Percentiles rank a stretch among this genome's conserved stretches.
Conservation (phyloP, 116 monocot genomes). For the Posidonia oceanica region DNA sequence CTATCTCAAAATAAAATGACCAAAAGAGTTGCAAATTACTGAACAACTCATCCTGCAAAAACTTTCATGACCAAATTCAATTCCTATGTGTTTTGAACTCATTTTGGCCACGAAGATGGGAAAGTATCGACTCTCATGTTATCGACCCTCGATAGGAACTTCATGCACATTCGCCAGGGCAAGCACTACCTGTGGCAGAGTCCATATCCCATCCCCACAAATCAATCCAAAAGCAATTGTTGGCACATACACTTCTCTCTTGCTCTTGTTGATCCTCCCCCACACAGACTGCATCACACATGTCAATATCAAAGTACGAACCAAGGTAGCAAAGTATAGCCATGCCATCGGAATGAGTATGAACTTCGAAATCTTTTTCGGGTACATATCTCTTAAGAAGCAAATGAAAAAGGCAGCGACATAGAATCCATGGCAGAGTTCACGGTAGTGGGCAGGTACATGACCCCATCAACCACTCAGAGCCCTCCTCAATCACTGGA, state of each 20-base stretch:
- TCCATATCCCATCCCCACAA: constrained; percentile 70
- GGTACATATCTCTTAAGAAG: constrained; percentile 22
- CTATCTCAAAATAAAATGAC: too few species aligned
- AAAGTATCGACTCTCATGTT: constrained; percentile 16
- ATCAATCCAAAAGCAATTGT: constrained; percentile 59
- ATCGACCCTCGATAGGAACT: constrained; percentile 35
- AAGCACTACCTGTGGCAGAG: constrained; percentile 42
- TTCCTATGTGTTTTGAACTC: too few species aligned
- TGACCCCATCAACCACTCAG: too few species aligned
- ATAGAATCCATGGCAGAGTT: too few species aligned
- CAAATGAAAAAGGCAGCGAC: constrained; percentile 29
- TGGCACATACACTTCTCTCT: constrained; percentile 30
- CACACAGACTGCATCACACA: constrained; percentile 49
- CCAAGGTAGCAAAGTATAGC: constrained; percentile 68
- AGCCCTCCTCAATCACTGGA: too few species aligned
- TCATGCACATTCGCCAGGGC: constrained; percentile 43
- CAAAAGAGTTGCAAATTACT: too few species aligned
- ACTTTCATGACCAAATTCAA: too few species aligned
- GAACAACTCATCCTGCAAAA: too few species aligned
- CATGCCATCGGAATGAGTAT: constrained; percentile 80
- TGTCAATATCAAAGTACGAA: constrained; percentile 53
- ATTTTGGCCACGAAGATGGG: neutral
- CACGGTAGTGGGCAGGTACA: too few species aligned
- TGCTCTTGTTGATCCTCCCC: constrained; percentile 29
- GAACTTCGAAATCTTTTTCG: constrained; percentile 22